Evolutionary conservation across 345 rosid species (phyloP).

Genomic region (Ceriops zippeliana): DNA sequence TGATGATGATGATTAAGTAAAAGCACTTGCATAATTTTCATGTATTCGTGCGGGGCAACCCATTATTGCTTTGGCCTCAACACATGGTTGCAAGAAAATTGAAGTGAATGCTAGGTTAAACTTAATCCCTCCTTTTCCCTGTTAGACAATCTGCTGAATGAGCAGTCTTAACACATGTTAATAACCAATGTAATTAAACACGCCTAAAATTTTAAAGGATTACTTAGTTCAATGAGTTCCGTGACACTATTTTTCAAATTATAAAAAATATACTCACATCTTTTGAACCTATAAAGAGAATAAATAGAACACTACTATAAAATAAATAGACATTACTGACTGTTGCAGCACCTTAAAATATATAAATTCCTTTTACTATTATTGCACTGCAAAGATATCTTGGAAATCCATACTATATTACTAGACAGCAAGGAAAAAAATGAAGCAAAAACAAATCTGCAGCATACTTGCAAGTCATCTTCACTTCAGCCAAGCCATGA

Average conservation of each 20-base stretch:
- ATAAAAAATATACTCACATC: slow-evolving; percentile 64
- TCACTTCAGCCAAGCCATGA: neutral
- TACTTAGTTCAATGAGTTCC: slow-evolving; percentile 47
- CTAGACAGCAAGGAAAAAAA: neutral
- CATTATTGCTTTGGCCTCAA: too few relatives aligned
- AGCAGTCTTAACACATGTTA: too few relatives aligned
- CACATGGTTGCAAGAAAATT: too few relatives aligned
- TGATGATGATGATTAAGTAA: neutral
- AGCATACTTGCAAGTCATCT: too few relatives aligned
- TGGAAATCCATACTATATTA: neutral
- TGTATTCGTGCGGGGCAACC: too few relatives aligned
- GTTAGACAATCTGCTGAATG: too few relatives aligned
- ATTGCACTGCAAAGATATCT: neutral
- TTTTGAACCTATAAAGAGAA: slow-evolving; percentile 50
- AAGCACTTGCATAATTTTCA: neutral
- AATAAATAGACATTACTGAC: too few relatives aligned
- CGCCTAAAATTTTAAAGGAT: slow-evolving; percentile 71
- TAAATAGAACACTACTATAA: too few relatives aligned
- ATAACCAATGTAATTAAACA: neutral
- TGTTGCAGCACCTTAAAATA: neutral
- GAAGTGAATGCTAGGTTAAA: too few relatives aligned
- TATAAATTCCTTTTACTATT: neutral
- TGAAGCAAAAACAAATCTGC: neutral
- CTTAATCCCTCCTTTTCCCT: too few relatives aligned
- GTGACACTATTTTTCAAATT: slow-evolving; percentile 67